These are phyloP conservation scores for Tremellales sp. DNA, from an alignment of 1,284 basidiomycete genomes.

Conservation along the genomic window DNA sequence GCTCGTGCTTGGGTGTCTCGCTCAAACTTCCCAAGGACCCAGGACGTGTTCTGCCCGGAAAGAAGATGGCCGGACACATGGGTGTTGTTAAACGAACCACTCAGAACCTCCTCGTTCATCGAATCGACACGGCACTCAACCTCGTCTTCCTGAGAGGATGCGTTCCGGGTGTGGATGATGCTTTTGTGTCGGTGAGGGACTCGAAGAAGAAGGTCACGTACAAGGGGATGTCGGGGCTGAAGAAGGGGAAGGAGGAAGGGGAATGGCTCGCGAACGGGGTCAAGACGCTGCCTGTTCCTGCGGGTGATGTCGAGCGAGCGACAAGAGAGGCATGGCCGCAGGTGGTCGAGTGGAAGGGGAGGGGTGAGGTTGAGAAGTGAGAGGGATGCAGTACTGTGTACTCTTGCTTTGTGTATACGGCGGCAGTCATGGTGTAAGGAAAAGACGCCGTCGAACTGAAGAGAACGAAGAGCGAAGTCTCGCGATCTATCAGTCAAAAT, in stretches of 20 bases:
- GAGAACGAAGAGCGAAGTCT: too few relatives aligned
- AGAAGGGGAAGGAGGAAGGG: slow-evolving; percentile 66
- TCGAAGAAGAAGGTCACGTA: slow-evolving; percentile 76
- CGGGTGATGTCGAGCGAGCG: slow-evolving; percentile 70
- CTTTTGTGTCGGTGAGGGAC: slow-evolving; percentile 65
- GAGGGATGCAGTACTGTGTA: too few relatives aligned
- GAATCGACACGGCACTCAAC: slow-evolving; percentile 79
- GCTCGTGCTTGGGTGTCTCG: neutral
- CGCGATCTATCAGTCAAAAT: too few relatives aligned
- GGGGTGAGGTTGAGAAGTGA: slow-evolving; percentile 12
- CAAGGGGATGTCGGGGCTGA: slow-evolving; percentile 54
- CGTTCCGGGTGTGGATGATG: slow-evolving; percentile 55
- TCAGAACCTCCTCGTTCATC: slow-evolving; percentile 85
- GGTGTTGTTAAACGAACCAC: slow-evolving; percentile 77
- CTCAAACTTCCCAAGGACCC: slow-evolving; percentile 64
- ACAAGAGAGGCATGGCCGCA: slow-evolving; percentile 37
- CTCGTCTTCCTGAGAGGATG: slow-evolving; percentile 74
- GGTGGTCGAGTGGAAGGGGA: slow-evolving; percentile 43
- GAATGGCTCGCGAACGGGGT: slow-evolving; percentile 81
- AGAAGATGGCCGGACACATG: slow-evolving; percentile 97
- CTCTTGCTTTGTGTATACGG: too few relatives aligned
- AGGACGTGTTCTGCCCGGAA: slow-evolving; percentile 89
- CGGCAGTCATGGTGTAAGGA: too few relatives aligned
- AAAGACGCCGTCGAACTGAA: too few relatives aligned
- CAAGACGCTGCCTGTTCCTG: slow-evolving; percentile 82